Evolutionary conservation across 192 early-diverging fungal genomes (phyloP).

Genomic region (Backusella luteola): DNA sequence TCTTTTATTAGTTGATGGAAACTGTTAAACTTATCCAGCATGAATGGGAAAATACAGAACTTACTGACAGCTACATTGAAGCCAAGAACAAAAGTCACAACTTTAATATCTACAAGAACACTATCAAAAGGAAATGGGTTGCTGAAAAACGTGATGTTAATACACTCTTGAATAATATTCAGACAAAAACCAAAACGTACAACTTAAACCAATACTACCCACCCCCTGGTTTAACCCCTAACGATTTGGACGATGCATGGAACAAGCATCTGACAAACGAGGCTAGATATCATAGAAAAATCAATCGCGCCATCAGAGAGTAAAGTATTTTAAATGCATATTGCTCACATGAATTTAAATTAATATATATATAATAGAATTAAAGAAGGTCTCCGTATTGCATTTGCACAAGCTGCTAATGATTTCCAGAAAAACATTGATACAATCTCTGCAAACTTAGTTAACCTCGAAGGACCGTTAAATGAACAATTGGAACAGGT

Average conservation of each 20-base stretch:
- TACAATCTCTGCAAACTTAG: slow-evolving; percentile 62
- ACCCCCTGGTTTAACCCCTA: slow-evolving; percentile 62
- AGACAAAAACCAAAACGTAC: slow-evolving; percentile 96
- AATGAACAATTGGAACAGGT: slow-evolving; percentile 58
- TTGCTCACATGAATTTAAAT: neutral
- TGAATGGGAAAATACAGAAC: slow-evolving; percentile 64
- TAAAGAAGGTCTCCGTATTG: slow-evolving; percentile 76
- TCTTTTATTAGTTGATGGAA: slow-evolving; percentile 58
- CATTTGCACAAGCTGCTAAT: slow-evolving; percentile 85
- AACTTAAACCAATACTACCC: slow-evolving; percentile 84
- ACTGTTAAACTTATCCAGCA: slow-evolving; percentile 60
- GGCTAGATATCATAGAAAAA: slow-evolving; percentile 72
- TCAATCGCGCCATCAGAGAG: slow-evolving; percentile 86
- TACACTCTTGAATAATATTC: slow-evolving; percentile 90
- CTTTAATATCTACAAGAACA: slow-evolving; percentile 85
- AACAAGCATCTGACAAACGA: slow-evolving; percentile 68
- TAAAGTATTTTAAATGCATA: slow-evolving; percentile 32
- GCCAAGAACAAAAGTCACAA: slow-evolving; percentile 69
- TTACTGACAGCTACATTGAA: slow-evolving; percentile 70
- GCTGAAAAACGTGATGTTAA: slow-evolving; percentile 90
- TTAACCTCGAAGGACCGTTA: slow-evolving; percentile 75
- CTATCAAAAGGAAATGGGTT: slow-evolving; percentile 83
- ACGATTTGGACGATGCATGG: slow-evolving; percentile 86
- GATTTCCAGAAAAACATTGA: slow-evolving; percentile 72
- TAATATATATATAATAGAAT: slow-evolving; percentile 44